These are phyloP conservation scores for Termitomyces titanicus DNA, from an alignment of 768 basidiomycete species.

Conservation along the genomic window DNA sequence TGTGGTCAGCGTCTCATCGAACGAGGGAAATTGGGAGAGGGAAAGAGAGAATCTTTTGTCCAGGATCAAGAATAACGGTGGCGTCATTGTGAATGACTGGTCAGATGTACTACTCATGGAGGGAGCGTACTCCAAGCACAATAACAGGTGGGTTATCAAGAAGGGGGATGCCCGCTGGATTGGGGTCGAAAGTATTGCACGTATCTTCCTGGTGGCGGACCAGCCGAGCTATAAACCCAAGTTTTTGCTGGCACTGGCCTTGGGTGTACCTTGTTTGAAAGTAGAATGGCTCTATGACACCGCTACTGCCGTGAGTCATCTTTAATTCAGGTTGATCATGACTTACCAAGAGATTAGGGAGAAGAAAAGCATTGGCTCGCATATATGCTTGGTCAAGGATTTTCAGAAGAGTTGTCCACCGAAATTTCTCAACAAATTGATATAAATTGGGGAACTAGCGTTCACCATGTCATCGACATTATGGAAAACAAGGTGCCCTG, in stretches of 20 bases:
- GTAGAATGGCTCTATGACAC: slow-evolving; percentile 49
- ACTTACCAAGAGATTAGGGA: slow-evolving; percentile 21
- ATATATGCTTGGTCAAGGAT: slow-evolving; percentile 64
- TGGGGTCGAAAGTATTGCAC: slow-evolving; percentile 39
- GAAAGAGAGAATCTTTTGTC: slow-evolving; percentile 40
- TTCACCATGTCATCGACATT: slow-evolving; percentile 55
- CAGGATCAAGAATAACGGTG: slow-evolving; percentile 49
- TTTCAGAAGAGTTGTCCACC: slow-evolving; percentile 27
- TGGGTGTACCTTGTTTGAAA: slow-evolving; percentile 82
- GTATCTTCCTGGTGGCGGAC: slow-evolving; percentile 67
- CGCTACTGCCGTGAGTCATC: slow-evolving; percentile 26
- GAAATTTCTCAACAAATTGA: slow-evolving; percentile 45
- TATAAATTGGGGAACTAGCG: slow-evolving; percentile 42
- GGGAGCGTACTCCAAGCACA: slow-evolving; percentile 38
- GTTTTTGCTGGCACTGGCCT: slow-evolving; percentile 75
- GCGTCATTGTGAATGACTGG: slow-evolving; percentile 62
- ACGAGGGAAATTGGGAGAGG: slow-evolving; percentile 31
- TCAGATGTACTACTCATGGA: slow-evolving; percentile 51
- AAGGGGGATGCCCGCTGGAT: slow-evolving; percentile 45
- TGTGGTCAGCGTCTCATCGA: slow-evolving; percentile 59
- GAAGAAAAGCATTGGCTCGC: slow-evolving; percentile 53
- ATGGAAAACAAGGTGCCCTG: slow-evolving; percentile 52
- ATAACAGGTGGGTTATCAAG: slow-evolving; percentile 51
- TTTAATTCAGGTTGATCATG: not conserved
- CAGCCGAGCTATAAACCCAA: slow-evolving; percentile 70